These are phyloP conservation scores for Diaporthe citrichinensis DNA, from an alignment of 2,329 filamentous ascomycete species.

Conservation along the genomic window DNA sequence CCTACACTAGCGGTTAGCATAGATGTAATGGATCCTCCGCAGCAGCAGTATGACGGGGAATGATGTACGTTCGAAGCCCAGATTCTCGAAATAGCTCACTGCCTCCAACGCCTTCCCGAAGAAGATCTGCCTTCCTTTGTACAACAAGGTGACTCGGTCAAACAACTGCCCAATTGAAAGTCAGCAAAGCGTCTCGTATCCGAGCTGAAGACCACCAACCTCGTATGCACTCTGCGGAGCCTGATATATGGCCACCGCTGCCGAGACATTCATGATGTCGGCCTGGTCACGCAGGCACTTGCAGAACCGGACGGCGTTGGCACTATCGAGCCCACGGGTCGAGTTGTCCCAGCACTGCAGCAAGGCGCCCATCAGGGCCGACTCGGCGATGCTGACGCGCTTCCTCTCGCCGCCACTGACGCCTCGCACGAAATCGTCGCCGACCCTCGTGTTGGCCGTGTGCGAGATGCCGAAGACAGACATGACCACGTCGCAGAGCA, in stretches of 20 bases:
- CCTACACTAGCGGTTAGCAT: background rate
- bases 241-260: conserved; percentile 4
- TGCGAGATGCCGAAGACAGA: conserved; percentile 19
- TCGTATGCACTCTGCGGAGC: conserved; percentile 8
- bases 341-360: conserved; percentile 19
- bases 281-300: background rate
- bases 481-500: conserved; percentile 22
- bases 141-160: background rate
- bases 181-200: background rate
- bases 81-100: background rate
- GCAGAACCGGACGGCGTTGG: background rate
- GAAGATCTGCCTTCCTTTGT: background rate
- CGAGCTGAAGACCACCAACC: background rate
- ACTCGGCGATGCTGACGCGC: conserved; percentile 33
- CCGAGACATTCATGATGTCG: background rate
- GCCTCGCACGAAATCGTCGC: conserved; percentile 21
- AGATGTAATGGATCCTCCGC: background rate
- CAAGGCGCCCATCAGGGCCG: background rate
- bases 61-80: background rate
- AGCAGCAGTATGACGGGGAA: background rate
- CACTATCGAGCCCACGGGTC: conserved; percentile 1
- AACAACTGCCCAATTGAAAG: background rate
- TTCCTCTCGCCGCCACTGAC: conserved; percentile 31
- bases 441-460: conserved; percentile 25
- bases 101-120: background rate